Evolutionary conservation across 1,284 basidiomycete genomes (phyloP), one percentile per base, ranked within the genome.

Genomic region (Leccinum pachyderme): DNA sequence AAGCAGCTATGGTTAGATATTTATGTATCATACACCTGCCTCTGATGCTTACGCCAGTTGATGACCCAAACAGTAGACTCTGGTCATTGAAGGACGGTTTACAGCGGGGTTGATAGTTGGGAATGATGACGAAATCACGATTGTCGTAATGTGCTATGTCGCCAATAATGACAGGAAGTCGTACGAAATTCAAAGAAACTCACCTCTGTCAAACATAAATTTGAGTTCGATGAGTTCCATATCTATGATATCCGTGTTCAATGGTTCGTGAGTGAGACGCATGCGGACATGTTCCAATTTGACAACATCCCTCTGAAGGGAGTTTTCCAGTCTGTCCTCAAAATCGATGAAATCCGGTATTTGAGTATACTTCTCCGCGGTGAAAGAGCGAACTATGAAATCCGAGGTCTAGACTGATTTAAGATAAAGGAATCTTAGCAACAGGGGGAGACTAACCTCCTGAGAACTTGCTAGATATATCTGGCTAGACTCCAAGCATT

Each of bases 201-300:
- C 65, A 91, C 89, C 74, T 51, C 89, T 82, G 65, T 90, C 86
- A 65, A 91, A 89, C 65, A 89, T 84, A 66, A 91, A 90, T 68
- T 91, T 90, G 53, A 92, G 74, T 63, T 91, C 89, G 56, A 91
- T 87, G 49, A 91, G 77, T 66, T 92, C 89, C 80, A 87, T 83
- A 60, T 91, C 86, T 54, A 89, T 77, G 43, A 89, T 72, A 57
- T 91, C 87, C 4, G 81, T 76, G 47, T 75, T 80, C 49, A 90
- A 77, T 13, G 77, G 73, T 64, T 92, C 91, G 56, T 91, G 87
- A 0, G 84, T 75, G n/a, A 92, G 73, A 35, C 87, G 81, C 85
- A 93, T 91, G 51, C 90, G 81, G 44, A 91, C 80, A 64, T 91
- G 84, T 64, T 94, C 91, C 61, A 93, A 74, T 66, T 88, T 87